These are phyloP conservation scores for Mycena sp. DNA, from an alignment of 1,284 basidiomycete genomes.

Conservation along the genomic window DNA sequence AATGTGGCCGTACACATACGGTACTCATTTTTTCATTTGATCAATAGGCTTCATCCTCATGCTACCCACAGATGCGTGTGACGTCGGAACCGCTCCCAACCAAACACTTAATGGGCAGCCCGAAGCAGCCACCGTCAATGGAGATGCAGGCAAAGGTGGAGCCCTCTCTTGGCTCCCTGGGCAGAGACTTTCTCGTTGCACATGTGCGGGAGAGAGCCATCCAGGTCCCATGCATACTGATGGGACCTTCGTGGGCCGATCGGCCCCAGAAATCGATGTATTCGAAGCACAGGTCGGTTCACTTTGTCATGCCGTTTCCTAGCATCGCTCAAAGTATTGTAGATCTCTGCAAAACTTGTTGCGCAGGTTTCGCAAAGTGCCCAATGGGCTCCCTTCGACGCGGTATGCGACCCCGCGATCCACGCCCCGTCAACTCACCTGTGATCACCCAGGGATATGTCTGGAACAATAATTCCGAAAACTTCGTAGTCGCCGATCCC, in stretches of 20 bases:
- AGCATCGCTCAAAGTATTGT: neutral
- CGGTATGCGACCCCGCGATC: slow-evolving; percentile 55
- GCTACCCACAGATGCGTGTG: slow-evolving; percentile 72
- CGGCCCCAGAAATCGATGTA: slow-evolving; percentile 60
- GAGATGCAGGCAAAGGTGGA: slow-evolving; percentile 45
- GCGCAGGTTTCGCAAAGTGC: slow-evolving; percentile 58
- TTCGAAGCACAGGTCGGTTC: slow-evolving; percentile 40
- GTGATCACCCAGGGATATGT: slow-evolving; percentile 41
- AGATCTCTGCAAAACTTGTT: slow-evolving; percentile 12
- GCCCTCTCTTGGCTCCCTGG: slow-evolving; percentile 61
- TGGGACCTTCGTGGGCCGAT: slow-evolving; percentile 62
- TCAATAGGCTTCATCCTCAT: neutral
- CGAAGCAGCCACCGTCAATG: slow-evolving; percentile 43
- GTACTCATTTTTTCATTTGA: slow-evolving; percentile 15
- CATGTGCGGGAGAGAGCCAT: slow-evolving; percentile 63
- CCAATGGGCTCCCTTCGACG: slow-evolving; percentile 51
- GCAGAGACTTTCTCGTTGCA: slow-evolving; percentile 70
- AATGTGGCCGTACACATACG: slow-evolving; percentile 73
- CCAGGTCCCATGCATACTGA: slow-evolving; percentile 67
- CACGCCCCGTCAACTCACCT: neutral
- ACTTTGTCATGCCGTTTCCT: neutral
- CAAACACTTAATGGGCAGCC: slow-evolving; percentile 50
- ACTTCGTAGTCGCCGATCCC: slow-evolving; percentile 55
- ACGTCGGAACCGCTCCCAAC: slow-evolving; percentile 72
- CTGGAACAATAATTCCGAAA: slow-evolving; percentile 53